phyloP scores from a whole-genome alignment of 2,329 filamentous ascomycete species.

The Hawksworthiomyces lignivorus region DNA sequence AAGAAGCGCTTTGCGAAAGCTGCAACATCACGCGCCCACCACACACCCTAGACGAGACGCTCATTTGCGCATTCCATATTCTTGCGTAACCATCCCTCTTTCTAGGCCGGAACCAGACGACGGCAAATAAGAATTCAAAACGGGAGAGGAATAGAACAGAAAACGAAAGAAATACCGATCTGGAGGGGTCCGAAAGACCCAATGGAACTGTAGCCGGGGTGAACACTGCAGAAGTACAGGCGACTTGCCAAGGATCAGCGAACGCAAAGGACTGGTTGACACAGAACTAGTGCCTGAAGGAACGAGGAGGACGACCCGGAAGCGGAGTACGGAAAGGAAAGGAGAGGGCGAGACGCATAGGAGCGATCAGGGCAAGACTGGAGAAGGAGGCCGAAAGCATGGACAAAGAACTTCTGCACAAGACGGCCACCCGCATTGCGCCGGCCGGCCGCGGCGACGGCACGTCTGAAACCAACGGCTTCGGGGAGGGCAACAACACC shows the following conservation, averaged over 20 bases:
- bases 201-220: slow-evolving; percentile 3
- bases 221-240: too few relatives aligned
- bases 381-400: slow-evolving; percentile 6
- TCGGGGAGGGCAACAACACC: neutral
- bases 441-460: slow-evolving; percentile 2
- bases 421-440: slow-evolving; percentile 12
- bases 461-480: slow-evolving; percentile 6
- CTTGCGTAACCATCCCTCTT: slow-evolving; percentile 6
- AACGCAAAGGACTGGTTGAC: too few relatives aligned
- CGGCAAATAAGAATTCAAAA: too few relatives aligned
- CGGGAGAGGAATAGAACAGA: neutral
- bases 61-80: slow-evolving; percentile 5
- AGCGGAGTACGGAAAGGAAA: neutral
- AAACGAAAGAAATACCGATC: neutral
- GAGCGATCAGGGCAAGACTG: neutral
- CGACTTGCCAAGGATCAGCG: too few relatives aligned
- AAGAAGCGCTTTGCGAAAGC: too few relatives aligned
- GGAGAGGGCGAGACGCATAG: neutral
- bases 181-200: neutral
- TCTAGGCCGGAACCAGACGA: too few relatives aligned
- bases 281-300: too few relatives aligned
- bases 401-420: slow-evolving; percentile 12
- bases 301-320: neutral
- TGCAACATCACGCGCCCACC: slow-evolving; percentile 1
- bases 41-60: neutral